These are phyloP conservation scores for Malbranchea cinnamomea DNA, from an alignment of 2,329 filamentous ascomycete species.

Conservation along the genomic window DNA sequence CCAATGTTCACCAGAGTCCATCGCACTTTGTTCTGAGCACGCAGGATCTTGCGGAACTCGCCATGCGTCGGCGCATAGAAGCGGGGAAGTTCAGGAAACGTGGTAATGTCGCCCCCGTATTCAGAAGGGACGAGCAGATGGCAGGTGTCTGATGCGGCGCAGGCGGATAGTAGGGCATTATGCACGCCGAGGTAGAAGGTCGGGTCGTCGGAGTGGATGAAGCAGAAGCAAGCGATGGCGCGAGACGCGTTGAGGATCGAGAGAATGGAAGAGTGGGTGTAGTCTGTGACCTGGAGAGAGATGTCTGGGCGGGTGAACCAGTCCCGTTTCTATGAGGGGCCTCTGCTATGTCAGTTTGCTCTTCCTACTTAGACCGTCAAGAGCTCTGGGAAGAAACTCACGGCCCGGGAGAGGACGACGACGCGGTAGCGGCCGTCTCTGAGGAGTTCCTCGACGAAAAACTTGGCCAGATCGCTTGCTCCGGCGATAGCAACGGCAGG, in stretches of 20 bases:
- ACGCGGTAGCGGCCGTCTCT: background rate
- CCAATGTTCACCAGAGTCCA: conserved; percentile 12
- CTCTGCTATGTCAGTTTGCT: background rate
- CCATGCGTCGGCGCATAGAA: conserved; percentile 8
- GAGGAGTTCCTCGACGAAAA: conserved; percentile 4
- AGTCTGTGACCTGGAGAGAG: background rate
- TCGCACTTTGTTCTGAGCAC: conserved; percentile 6
- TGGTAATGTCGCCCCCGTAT: conserved; percentile 10
- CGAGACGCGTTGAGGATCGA: conserved; percentile 1
- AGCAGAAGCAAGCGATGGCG: conserved; percentile 3
- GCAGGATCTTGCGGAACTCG: conserved; percentile 8
- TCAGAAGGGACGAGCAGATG: conserved; percentile 13
- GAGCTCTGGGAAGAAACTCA: background rate
- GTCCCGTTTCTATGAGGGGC: background rate
- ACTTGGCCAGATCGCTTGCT: conserved; percentile 4
- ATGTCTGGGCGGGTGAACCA: conserved; percentile 4
- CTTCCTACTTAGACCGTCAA: background rate
- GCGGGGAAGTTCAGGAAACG: conserved; percentile 8
- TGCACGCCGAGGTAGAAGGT: conserved; percentile 5
- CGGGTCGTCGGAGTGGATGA: conserved; percentile 3
- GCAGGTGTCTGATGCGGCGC: conserved; percentile 5
- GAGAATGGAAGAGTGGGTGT: background rate
- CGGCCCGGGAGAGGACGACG: conserved; percentile 5
- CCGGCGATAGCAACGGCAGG: conserved; percentile 3
- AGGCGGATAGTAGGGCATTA: conserved; percentile 8